Conservation (phyloP, 2,329 filamentous ascomycete species). For the Xylariaceae sp. region DNA sequence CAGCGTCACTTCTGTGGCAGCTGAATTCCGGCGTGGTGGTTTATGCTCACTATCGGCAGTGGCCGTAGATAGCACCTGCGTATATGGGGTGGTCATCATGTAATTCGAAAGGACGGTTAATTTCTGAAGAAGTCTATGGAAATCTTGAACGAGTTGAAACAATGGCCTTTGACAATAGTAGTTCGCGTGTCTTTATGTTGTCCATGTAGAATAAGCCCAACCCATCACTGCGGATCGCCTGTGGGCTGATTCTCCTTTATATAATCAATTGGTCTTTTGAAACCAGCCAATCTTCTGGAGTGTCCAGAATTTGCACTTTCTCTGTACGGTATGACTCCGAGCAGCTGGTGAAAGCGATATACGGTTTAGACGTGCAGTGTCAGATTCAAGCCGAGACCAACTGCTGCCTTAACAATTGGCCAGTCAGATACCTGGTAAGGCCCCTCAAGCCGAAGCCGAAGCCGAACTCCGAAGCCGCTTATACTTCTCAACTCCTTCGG, state of each 20-base stretch:
- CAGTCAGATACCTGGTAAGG: background rate
- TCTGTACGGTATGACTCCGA: slow-evolving; percentile 1
- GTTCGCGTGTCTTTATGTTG: background rate
- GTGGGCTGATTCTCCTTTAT: background rate
- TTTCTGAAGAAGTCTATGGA: background rate
- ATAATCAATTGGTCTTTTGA: background rate
- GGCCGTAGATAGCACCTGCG: background rate
- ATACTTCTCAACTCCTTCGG: background rate
- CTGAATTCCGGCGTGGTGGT: slow-evolving; percentile 22
- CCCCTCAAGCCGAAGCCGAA: slow-evolving; percentile 38
- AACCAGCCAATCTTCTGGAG: background rate
- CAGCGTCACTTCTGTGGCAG: slow-evolving; percentile 33
- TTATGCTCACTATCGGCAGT: background rate
- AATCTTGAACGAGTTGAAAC: no score
- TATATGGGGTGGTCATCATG: slow-evolving; percentile 15
- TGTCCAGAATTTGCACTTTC: background rate
- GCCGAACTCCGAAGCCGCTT: slow-evolving; percentile 23
- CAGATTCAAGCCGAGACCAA: slow-evolving; percentile 6
- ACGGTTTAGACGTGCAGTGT: background rate
- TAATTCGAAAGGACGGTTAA: background rate
- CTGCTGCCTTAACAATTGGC: background rate
- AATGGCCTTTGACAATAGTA: no score
- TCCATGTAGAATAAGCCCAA: background rate
- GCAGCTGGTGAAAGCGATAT: background rate
- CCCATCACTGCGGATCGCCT: background rate